A percentile compares a stretch with the other conserved stretches of the same genome.
These are phyloP conservation scores for Lentinula guzmanii DNA, from an alignment of 768 basidiomycete genomes.

Conservation along the genomic window DNA sequence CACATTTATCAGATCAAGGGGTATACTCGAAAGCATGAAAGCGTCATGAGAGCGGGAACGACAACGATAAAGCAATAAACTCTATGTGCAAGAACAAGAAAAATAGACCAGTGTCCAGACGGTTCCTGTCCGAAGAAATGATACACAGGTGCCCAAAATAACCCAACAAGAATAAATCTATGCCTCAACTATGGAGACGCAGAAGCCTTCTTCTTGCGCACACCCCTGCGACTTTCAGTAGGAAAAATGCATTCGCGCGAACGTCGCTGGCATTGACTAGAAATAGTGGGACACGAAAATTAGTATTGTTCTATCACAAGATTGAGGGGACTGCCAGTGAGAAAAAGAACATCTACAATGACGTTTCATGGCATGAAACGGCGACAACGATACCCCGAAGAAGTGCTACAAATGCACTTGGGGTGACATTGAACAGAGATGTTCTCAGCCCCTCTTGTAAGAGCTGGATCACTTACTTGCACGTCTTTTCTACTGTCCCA, in stretches of 20 bases:
- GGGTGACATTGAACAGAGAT: too few relatives aligned
- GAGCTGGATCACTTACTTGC: constrained; percentile 47
- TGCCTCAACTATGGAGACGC: neutral
- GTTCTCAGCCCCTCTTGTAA: neutral
- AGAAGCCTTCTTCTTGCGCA: constrained; percentile 17
- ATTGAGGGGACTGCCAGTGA: neutral
- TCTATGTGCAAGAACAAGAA: neutral
- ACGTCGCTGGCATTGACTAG: constrained; percentile 40
- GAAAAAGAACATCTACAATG: neutral
- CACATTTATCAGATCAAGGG: neutral
- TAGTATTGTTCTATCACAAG: neutral
- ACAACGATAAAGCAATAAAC: neutral
- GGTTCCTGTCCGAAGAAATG: neutral
- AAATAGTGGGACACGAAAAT: neutral
- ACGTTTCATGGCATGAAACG: neutral
- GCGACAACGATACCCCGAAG: neutral
- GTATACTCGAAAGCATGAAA: neutral
- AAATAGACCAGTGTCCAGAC: neutral
- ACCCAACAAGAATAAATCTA: neutral
- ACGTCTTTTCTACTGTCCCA: constrained; percentile 49
- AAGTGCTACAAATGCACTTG: neutral
- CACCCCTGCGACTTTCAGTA: constrained; percentile 36
- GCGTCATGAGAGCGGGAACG: neutral
- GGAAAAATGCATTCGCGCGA: constrained; percentile 43
- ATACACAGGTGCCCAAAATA: neutral